Evolutionary conservation across 106 monocot species (phyloP), one percentile per base, ranked within the genome.

Genomic region (Platanthera zijinensis): DNA sequence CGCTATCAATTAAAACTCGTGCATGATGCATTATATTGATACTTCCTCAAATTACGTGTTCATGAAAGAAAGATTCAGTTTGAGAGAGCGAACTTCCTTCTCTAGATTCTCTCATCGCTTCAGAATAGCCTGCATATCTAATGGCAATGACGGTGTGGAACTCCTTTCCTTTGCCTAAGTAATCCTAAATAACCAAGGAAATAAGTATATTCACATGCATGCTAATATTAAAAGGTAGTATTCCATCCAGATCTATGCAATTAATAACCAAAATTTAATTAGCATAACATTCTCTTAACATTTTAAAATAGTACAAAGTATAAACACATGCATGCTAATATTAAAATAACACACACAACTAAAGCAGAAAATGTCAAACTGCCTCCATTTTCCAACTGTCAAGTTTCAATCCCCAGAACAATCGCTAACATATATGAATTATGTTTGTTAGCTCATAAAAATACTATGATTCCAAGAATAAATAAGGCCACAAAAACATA

Each of bases 51-150:
- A 14, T 83, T 75, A 83, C 86, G 83, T 86, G 6, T 86, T 86
- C 86, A 86, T 86, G 74, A 86, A 86, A 70, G 86, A 86, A 45
- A 86, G 71, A 67, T 86, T 86, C 30, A 86, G 74, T 74, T 86
- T 86, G 53, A 86, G 86, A 12, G 86, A 86, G 17, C 86, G 67
- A 12, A 86, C 86, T 86, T 86, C 86, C 75, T 83, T 86, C 76
- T 86, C 86, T 45, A 86, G 80, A 75, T 49, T 83, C 25, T 86
- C 86, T 72, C 86, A 86, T 22, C 86, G 80, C 59, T 86, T 86
- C 8, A 83, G 69, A 68, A 86, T 63, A 45, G 83, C 80, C 51
- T 83, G 86, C 86, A 86, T 75, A 75, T 86, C 86, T 72, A 78
- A 86, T 48, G 86, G 86, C 54, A 86, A 4, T n/a, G 80, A 18